A percentile compares a stretch with the other conserved stretches of the same genome.
Evolutionary conservation across 768 basidiomycete species (phyloP).

Genomic region (Hydnomerulius pinastri): DNA sequence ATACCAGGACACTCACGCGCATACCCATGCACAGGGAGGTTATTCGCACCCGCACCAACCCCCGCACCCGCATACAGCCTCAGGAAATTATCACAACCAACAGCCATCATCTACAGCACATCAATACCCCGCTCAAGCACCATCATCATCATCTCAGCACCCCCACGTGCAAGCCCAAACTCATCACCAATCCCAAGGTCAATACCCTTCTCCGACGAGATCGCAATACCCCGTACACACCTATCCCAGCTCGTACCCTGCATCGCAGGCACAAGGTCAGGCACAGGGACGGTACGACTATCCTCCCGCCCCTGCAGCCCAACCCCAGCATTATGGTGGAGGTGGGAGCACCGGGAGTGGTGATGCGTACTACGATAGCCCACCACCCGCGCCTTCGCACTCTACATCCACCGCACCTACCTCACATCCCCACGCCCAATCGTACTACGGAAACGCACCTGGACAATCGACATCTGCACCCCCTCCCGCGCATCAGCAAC

Average conservation of each 20-base stretch:
- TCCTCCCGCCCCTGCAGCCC: conserved; percentile 22
- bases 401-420: conserved; percentile 16
- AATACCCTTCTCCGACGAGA: conserved; percentile 26
- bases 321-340: conserved; percentile 17
- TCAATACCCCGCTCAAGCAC: conserved; percentile 16
- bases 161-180: background rate
- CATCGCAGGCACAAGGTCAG: conserved; percentile 7
- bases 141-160: conserved; percentile 14
- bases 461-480: conserved; percentile 20
- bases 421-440: conserved; percentile 21
- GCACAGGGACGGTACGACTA: conserved; percentile 24
- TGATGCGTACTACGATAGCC: conserved; percentile 26
- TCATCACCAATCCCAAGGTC: conserved; percentile 22
- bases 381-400: conserved; percentile 13
- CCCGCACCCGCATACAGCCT: conserved; percentile 15
- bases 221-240: conserved; percentile 23
- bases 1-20: conserved; percentile 29
- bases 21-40: conserved; percentile 20
- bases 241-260: conserved; percentile 31
- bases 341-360: conserved; percentile 11
- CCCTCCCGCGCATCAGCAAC: conserved; percentile 1
- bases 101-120: conserved; percentile 22
- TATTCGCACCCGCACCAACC: conserved; percentile 15
- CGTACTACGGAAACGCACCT: conserved; percentile 21
- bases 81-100: conserved; percentile 17